Percentiles rank a stretch among this genome's conserved stretches.
These are phyloP conservation scores for Penicillium coffeae DNA, from an alignment of 495 filamentous ascomycete species.

Conservation along the genomic window DNA sequence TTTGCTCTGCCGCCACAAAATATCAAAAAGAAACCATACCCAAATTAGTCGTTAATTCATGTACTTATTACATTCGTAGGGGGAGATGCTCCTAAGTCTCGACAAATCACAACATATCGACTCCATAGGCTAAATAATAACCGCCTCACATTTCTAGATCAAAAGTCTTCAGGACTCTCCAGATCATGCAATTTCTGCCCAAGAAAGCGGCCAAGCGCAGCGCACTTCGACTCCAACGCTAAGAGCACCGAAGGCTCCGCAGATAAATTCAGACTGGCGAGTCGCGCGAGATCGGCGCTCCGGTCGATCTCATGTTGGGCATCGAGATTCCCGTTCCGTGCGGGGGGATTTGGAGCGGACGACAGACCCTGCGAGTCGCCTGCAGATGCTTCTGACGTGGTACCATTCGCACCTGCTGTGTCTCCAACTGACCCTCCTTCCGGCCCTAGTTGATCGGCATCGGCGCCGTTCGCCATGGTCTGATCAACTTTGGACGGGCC, in stretches of 20 bases:
- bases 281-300: slow-evolving; percentile 36
- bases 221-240: slow-evolving; percentile 45
- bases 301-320: slow-evolving; percentile 43
- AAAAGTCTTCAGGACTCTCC: slow-evolving; percentile 47
- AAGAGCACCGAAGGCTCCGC: slow-evolving; percentile 39
- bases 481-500: slow-evolving; percentile 34
- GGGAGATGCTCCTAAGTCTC: not conserved
- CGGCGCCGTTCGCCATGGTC: slow-evolving; percentile 12
- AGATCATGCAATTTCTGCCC: slow-evolving; percentile 41
- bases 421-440: slow-evolving; percentile 1
- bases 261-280: slow-evolving; percentile 41
- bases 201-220: slow-evolving; percentile 40
- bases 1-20: too few species aligned
- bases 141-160: not conserved
- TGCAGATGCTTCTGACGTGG: slow-evolving; percentile 13
- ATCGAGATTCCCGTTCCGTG: slow-evolving; percentile 27
- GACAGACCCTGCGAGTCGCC: slow-evolving; percentile 14
- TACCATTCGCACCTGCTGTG: slow-evolving; percentile 10
- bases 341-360: slow-evolving; percentile 5
- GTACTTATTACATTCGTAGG: slow-evolving; percentile 1
- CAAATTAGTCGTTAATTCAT: slow-evolving; percentile 4
- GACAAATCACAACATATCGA: not conserved
- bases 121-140: not conserved
- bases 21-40: not conserved
- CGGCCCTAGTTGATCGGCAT: not conserved